Base-by-base conservation (phyloP, 2,329 filamentous ascomycete species). In the Aureobasidium zeae region DNA sequence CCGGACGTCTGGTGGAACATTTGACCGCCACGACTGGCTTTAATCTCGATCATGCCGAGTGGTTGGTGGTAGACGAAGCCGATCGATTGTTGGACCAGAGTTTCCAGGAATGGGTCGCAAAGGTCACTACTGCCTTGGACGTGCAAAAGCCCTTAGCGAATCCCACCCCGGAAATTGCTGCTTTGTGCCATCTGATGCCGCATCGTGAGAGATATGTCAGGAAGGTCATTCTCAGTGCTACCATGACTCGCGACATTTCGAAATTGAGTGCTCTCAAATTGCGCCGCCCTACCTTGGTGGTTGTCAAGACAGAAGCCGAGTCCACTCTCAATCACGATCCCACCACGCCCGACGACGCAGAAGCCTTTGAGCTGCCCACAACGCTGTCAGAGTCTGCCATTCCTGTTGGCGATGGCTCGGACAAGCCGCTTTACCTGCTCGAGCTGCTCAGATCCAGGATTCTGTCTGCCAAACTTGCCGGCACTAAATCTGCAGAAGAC, bases 41-140 rank as follows among this genome's bases (percentile, higher is more conserved):
- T 59, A 76, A 72, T 0, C 69, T 96, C 16, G 76, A 83, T 45
- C 73, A 83, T 57, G 70, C 95, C 4, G 77, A 84, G 48, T 96
- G 88, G 87, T 70, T 96, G 0, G 77, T 95, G 2, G 83, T 95
- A 33, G 89, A 96, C 55, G 89, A 96, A 64, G 91, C 89, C 9
- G 89, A 96, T 62, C 86, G 91, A 57, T 69, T 96, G 10, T 73
- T 96, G 5, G 83, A 88, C 31, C 86, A 96, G 60, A 88, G 83
- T 56, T 95, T 91, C 62, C 88, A 95, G 59, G 83, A 89, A 55
- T 95, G 88, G 88, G 70, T 93, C 3, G 76, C 79, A 29, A 66
- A 81, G 0, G 76, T 91, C 5, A 80, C 86, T 55, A 61, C 62
- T 16, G 68, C 68, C 2, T 52, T 76, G 57, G 74, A 79, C 12